Conservation (phyloP, 208 protist species). For the Leishmania mexicana region DNA sequence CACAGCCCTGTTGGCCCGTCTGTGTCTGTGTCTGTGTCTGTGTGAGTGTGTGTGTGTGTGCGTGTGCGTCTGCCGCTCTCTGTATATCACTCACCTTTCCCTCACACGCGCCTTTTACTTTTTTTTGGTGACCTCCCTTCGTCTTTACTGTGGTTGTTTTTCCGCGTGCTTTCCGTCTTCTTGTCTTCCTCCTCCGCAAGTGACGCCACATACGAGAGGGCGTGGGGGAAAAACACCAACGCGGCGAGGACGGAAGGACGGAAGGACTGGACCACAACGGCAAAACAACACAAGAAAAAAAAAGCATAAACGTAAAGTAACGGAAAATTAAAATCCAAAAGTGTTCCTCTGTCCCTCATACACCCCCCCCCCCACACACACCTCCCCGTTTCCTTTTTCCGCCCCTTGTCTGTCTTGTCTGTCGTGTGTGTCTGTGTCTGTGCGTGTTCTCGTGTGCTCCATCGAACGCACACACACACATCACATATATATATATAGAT, state of each 20-base stretch:
- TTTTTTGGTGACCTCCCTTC: too few species aligned
- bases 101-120: too few species aligned
- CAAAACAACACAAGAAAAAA: background rate
- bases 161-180: background rate
- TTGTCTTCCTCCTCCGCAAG: background rate
- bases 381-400: background rate
- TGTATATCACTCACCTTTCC: background rate
- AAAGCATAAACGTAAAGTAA: background rate
- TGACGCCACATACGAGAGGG: background rate
- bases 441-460: background rate
- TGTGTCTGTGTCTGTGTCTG: background rate
- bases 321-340: background rate
- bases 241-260: too few species aligned
- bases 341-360: background rate
- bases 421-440: background rate
- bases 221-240: background rate
- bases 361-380: too few species aligned
- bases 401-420: background rate
- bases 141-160: background rate
- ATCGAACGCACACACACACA: background rate
- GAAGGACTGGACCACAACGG: too few species aligned
- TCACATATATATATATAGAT: background rate
- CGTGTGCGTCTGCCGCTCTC: background rate
- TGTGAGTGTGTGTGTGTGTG: background rate
- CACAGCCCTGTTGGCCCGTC: background rate